Evolutionary conservation across 202 grass and related monocot species (phyloP), one percentile per base, ranked within the genome.

Genomic region (Sporobolus alterniflorus): DNA sequence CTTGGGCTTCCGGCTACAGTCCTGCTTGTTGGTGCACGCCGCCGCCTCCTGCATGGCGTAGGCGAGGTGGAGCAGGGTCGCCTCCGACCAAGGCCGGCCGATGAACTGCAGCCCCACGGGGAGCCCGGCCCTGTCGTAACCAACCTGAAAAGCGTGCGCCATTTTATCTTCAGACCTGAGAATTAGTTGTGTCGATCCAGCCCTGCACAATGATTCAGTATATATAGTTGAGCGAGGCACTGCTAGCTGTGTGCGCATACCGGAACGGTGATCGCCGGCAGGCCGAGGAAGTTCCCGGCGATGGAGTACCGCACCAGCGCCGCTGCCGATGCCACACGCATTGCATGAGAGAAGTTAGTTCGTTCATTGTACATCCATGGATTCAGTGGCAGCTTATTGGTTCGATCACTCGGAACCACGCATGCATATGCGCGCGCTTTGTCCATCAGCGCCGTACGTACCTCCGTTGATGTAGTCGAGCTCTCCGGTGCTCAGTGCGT

Each of bases 401-500:
- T 3, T 49, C 14, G 3, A 18, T 18, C 42, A 11, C 36, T 39
- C 36, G 36, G 36, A 7, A 39, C 36, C 36, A 39, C 36, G 36
- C 42, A 40, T 40, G 39, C 39, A 40, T 40, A 40, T 40, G 39
- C 39, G 39, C 7, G 7, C 7, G 39, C 14, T 25, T 30, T 31
- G 12, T 48, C 30, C 33, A 30, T 11, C 32, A 73, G 36, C n/a
- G n/a, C n/a, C n/a, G n/a, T n/a, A 1, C 7, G 49, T 85, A 95
- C 94, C 90, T 79, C 82, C 89, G 59, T 94, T 97, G 42, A 97
- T 97, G 89, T 97, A 97, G 73, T 97, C 94, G 16, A 97, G 94
- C 42, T 97, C 94, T 8, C 91, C 94, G 1, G 73, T 97, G 59
- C 28, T 12, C 15, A 64, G 33, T 48, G 89, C 94, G 82, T 97